These are phyloP conservation scores for Colletotrichum lini DNA, from an alignment of 2,329 filamentous ascomycete genomes.

Conservation along the genomic window DNA sequence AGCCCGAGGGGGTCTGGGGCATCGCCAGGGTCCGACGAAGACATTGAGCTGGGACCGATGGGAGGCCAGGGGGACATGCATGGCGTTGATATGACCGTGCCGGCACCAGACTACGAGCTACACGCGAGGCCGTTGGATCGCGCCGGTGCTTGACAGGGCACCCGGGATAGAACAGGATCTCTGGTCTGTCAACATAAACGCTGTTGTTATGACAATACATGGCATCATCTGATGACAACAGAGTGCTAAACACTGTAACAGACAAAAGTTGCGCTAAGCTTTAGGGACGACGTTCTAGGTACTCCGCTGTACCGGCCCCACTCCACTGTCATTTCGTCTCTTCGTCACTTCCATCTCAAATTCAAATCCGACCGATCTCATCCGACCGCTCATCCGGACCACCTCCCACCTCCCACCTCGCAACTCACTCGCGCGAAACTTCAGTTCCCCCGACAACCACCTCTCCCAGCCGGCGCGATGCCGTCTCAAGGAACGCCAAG, in stretches of 20 bases:
- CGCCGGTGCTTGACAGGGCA: background rate
- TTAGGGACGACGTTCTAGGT: no score
- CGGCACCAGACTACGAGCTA: conserved; percentile 13
- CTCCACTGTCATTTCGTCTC: no score
- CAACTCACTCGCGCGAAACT: background rate
- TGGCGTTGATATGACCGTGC: background rate
- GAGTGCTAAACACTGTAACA: no score
- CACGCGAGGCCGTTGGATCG: background rate
- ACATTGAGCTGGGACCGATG: background rate
- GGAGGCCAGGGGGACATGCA: background rate
- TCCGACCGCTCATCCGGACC: conserved; percentile 2
- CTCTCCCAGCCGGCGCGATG: conserved; percentile 12
- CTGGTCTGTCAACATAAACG: background rate
- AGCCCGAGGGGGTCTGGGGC: background rate
- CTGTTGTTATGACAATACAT: background rate
- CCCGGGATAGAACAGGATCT: background rate
- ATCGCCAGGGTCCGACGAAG: background rate
- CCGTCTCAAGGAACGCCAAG: conserved; percentile 36
- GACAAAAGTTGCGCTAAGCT: no score
- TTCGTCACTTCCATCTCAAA: no score
- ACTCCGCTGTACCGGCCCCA: no score
- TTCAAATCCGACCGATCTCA: background rate
- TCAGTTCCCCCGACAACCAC: background rate
- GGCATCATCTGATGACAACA: no score
- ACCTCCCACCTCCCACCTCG: conserved; percentile 18